Evolutionary conservation across 768 basidiomycete genomes (phyloP).

Genomic region (Lentinula detonsa): DNA sequence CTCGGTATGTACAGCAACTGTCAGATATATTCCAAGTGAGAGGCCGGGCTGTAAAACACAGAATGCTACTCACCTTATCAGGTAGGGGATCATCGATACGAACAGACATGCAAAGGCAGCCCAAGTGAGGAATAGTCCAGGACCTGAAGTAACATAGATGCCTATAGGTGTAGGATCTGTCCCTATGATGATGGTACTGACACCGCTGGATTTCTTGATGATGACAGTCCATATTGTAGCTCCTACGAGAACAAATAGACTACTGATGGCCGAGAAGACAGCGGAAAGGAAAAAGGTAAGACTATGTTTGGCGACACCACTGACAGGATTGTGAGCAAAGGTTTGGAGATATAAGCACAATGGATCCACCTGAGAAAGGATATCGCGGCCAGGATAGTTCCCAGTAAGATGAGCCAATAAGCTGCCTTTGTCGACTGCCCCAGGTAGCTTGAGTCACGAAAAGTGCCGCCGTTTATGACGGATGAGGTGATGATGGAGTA

Average conservation of each 20-base stretch:
- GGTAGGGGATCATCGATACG: slow-evolving; percentile 65
- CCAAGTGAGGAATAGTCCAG: slow-evolving; percentile 66
- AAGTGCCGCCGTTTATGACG: slow-evolving; percentile 48
- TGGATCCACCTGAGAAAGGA: slow-evolving; percentile 59
- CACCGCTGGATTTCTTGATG: slow-evolving; percentile 52
- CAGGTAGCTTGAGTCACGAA: slow-evolving; percentile 55
- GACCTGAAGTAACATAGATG: slow-evolving; percentile 56
- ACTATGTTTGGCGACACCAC: slow-evolving; percentile 62
- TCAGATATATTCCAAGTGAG: neutral
- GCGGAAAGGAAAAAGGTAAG: slow-evolving; percentile 66
- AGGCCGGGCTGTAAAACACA: neutral
- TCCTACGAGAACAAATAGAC: slow-evolving; percentile 59
- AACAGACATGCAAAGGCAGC: slow-evolving; percentile 64
- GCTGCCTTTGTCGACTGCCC: slow-evolving; percentile 62
- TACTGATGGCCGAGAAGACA: slow-evolving; percentile 52
- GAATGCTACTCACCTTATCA: slow-evolving; percentile 53
- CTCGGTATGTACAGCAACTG: slow-evolving; percentile 79
- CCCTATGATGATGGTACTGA: slow-evolving; percentile 48
- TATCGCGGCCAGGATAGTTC: slow-evolving; percentile 59
- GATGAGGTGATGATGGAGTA: slow-evolving; percentile 50
- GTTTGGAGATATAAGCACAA: neutral
- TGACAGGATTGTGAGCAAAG: slow-evolving; percentile 19
- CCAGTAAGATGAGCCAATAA: slow-evolving; percentile 71
- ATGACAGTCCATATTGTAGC: slow-evolving; percentile 76
- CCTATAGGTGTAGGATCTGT: slow-evolving; percentile 41